These are phyloP conservation scores for Mucor ambiguus DNA, from an alignment of 371 early-diverging fungal species.

Conservation along the genomic window DNA sequence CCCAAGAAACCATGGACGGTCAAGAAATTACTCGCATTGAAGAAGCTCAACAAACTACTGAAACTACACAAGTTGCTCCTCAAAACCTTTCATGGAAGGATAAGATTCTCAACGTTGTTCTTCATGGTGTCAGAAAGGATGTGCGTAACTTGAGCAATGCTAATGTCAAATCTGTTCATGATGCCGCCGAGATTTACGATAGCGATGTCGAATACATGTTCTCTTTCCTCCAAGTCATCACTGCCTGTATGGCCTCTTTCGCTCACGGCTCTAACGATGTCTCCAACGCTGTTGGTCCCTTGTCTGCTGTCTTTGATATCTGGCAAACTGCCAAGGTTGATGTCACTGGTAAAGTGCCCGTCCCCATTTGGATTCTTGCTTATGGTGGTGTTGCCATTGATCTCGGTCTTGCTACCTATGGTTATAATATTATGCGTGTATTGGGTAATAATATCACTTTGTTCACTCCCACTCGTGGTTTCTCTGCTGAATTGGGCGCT, in stretches of 20 bases:
- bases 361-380: conserved; percentile 79
- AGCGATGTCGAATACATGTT: conserved; percentile 82
- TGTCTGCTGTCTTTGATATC: conserved; percentile 66
- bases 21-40: conserved; percentile 7
- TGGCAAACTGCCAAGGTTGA: conserved; percentile 66
- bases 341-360: conserved; percentile 52
- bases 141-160: conserved; percentile 53
- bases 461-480: conserved; percentile 83
- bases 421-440: conserved; percentile 72
- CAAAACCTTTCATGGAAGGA: conserved; percentile 11
- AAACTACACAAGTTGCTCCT: neutral
- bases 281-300: conserved; percentile 86
- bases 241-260: conserved; percentile 84
- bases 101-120: conserved; percentile 15
- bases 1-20: conserved; percentile 12
- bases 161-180: conserved; percentile 57
- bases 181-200: conserved; percentile 69
- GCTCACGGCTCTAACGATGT: conserved; percentile 92
- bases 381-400: conserved; percentile 82
- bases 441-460: conserved; percentile 89
- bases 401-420: conserved; percentile 74
- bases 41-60: conserved; percentile 1
- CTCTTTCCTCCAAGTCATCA: conserved; percentile 83
- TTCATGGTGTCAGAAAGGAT: conserved; percentile 62
- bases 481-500: conserved; percentile 82